Percentiles rank a stretch among this genome's conserved stretches.
These are phyloP conservation scores for Dalechampia spathulata DNA, from an alignment of 441 rosid genomes.

Conservation along the genomic window DNA sequence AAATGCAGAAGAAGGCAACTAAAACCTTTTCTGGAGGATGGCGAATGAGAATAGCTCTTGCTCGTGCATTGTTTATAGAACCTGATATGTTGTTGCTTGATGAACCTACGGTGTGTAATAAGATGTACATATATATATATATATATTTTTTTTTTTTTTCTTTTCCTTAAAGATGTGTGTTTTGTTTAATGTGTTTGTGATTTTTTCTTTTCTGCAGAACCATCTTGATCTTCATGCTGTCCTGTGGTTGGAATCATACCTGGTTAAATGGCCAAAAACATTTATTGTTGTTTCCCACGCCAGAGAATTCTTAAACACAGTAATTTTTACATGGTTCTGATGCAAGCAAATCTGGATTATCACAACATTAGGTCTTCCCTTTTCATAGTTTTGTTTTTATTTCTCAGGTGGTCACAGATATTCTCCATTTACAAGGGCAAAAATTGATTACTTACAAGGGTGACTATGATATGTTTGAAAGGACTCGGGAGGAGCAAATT, in stretches of 20 bases:
- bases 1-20: constrained; percentile 81
- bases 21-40: constrained; percentile 96
- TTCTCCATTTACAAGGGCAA: constrained; percentile 85
- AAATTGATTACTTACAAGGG: constrained; percentile 76
- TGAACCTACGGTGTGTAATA: constrained; percentile 76
- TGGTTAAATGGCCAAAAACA: constrained; percentile 96
- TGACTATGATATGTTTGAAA: constrained; percentile 83
- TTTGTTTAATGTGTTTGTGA: constrained; percentile 2
- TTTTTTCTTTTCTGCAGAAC: constrained; percentile 47
- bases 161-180: too few species aligned
- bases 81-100: constrained; percentile 95
- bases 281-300: constrained; percentile 97
- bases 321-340: constrained; percentile 24
- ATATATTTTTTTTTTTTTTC: too few species aligned
- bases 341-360: background rate
- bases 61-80: constrained; percentile 88
- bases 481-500: constrained; percentile 73
- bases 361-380: background rate
- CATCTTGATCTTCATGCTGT: constrained; percentile 99
- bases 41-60: constrained; percentile 98
- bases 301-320: constrained; percentile 93
- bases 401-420: constrained; percentile 91
- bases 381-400: background rate
- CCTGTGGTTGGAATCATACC: constrained; percentile 88
- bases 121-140: background rate